Evolutionary conservation across 78 protist genomes (phyloP).

Genomic region (Guillardia theta): DNA sequence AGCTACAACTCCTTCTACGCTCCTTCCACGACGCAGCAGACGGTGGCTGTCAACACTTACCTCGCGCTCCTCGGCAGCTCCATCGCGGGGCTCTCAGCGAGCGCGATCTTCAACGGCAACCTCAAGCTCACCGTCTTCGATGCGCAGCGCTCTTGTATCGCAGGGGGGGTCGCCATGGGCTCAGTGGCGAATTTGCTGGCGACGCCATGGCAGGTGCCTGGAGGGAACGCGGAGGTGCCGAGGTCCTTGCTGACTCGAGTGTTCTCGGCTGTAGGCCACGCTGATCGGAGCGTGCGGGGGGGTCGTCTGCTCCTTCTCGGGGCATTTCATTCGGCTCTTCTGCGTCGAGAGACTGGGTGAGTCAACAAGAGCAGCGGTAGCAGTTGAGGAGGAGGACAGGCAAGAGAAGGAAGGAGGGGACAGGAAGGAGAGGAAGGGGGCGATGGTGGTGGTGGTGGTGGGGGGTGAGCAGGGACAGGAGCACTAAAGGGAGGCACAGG

Average conservation of each 20-base stretch:
- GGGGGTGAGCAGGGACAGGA: not conserved
- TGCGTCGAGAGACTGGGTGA: not conserved
- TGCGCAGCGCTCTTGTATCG: not conserved
- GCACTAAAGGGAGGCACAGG: not conserved
- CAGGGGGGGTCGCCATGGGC: not conserved
- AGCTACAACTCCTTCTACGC: constrained; percentile 5
- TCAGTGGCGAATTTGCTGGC: not conserved
- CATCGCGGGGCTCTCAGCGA: not conserved
- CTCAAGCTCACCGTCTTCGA: not conserved
- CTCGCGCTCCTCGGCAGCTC: not conserved
- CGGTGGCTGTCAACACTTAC: not conserved
- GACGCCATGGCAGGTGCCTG: no score
- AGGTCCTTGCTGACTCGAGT: not conserved
- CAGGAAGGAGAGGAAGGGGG: not conserved
- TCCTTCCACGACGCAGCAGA: not conserved
- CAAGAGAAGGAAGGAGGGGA: not conserved
- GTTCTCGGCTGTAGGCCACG: not conserved
- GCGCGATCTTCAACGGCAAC: not conserved
- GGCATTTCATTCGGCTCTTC: not conserved
- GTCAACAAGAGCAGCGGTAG: not conserved
- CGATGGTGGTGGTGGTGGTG: not conserved
- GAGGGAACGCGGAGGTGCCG: no score
- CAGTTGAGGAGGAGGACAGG: not conserved
- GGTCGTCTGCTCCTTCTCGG: not conserved
- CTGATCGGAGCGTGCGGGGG: not conserved